phyloP scores from a whole-genome alignment of 192 early-diverging fungal species.

The Coemansia sp. region DNA sequence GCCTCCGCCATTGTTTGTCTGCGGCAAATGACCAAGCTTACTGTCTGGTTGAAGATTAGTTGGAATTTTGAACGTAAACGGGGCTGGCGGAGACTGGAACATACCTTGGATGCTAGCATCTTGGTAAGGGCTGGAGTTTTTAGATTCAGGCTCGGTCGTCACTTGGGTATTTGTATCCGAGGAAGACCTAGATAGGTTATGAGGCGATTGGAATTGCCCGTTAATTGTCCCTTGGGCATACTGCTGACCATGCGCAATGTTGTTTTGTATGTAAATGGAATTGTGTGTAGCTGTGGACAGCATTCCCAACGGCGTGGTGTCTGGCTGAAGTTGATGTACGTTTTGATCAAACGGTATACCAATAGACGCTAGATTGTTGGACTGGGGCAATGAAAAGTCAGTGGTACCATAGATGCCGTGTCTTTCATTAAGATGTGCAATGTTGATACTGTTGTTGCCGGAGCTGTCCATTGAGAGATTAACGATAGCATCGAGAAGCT shows the following conservation, averaged over 20 bases:
- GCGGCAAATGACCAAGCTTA: not conserved
- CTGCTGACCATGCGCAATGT: not conserved
- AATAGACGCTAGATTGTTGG: not conserved
- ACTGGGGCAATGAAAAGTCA: not conserved
- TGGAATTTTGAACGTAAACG: conserved; percentile 34
- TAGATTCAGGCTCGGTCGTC: not conserved
- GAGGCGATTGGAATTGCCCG: not conserved
- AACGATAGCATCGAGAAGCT: conserved; percentile 40
- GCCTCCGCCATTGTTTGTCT: not conserved
- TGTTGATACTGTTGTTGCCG: conserved; percentile 3
- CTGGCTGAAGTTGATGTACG: not conserved
- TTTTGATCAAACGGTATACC: not conserved
- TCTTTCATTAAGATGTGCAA: conserved; percentile 6
- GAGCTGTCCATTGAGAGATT: conserved; percentile 39
- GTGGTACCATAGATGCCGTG: not conserved
- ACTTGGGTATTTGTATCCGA: not conserved
- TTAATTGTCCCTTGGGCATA: not conserved
- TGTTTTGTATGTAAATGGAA: conserved; percentile 3
- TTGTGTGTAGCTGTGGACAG: not conserved
- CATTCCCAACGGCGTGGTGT: not conserved
- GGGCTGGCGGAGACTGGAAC: conserved; percentile 4
- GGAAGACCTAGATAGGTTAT: not conserved
- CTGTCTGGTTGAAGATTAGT: conserved; percentile 10
- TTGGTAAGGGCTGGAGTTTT: not conserved
- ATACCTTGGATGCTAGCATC: conserved; percentile 3